Percentiles rank a stretch among this genome's conserved stretches.
Evolutionary conservation across 768 basidiomycete genomes (phyloP).

Genomic region (Suillus decipiens): DNA sequence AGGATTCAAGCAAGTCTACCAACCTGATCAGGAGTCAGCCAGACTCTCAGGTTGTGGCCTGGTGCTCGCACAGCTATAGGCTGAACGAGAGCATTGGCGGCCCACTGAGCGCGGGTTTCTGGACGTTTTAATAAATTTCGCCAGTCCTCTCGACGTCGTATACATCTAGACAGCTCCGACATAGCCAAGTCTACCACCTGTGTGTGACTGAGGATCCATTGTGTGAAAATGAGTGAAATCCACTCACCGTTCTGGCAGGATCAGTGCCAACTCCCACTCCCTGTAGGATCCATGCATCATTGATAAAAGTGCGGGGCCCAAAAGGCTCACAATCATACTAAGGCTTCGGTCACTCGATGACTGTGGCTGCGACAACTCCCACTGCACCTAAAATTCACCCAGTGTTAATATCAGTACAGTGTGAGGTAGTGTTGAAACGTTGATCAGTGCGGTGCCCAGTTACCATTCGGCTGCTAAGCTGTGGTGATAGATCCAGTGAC

Average conservation of each 20-base stretch:
- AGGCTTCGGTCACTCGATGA: conserved; percentile 5
- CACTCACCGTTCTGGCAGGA: conserved; percentile 47
- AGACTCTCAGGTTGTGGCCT: conserved; percentile 32
- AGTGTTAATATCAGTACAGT: not conserved
- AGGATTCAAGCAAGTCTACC: conserved; percentile 9
- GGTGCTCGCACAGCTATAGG: conserved; percentile 39
- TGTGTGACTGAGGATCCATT: not conserved
- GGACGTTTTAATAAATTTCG: conserved; percentile 35
- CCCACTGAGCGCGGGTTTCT: conserved; percentile 35
- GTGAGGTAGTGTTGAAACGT: no score
- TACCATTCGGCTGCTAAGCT: no score
- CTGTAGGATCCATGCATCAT: conserved; percentile 40
- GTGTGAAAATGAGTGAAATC: not conserved
- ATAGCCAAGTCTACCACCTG: conserved; percentile 54
- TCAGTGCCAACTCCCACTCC: conserved; percentile 47
- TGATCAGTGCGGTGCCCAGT: no score
- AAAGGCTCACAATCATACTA: conserved; percentile 35
- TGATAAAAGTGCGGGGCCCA: conserved; percentile 48
- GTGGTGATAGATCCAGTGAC: no score
- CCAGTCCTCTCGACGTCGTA: conserved; percentile 44
- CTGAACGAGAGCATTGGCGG: conserved; percentile 26
- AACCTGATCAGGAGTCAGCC: conserved; percentile 44
- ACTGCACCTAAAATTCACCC: not conserved
- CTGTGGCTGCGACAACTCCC: not conserved
- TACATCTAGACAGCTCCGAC: conserved; percentile 45